Evolutionary conservation across 177 flowering plant species (phyloP).

Genomic region (Telopea speciosissima): DNA sequence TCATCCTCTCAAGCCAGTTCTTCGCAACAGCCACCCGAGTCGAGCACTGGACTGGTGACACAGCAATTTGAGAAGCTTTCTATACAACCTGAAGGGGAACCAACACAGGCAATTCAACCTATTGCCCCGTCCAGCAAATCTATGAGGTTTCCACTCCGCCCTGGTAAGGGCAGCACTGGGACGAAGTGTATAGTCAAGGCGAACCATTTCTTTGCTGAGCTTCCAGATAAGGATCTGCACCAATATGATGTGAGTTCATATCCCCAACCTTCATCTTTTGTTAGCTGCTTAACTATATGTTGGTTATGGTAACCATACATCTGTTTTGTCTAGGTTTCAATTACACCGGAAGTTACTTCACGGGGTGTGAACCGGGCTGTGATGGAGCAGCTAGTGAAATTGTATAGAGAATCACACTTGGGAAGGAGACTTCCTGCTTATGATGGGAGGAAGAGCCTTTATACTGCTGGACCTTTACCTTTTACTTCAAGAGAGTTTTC

Average conservation of each 20-base stretch:
- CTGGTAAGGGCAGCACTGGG: constrained; percentile 77
- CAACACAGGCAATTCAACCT: constrained; percentile 35
- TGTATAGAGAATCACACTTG: constrained; percentile 70
- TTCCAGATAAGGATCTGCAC: constrained; percentile 88
- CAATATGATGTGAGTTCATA: constrained; percentile 77
- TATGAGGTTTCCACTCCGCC: constrained; percentile 72
- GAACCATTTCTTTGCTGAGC: constrained; percentile 87
- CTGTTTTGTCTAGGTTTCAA: constrained; percentile 54
- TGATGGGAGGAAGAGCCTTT: constrained; percentile 94
- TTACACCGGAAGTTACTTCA: constrained; percentile 80
- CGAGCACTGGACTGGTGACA: constrained; percentile 14
- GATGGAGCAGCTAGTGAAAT: constrained; percentile 65
- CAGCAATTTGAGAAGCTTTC: constrained; percentile 37
- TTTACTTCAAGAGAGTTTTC: constrained; percentile 61
- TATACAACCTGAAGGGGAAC: constrained; percentile 28
- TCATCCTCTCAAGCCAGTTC: constrained; percentile 34
- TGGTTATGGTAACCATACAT: background rate
- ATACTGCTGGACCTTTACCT: constrained; percentile 92
- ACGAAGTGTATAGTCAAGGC: constrained; percentile 79
- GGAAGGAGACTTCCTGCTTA: constrained; percentile 91
- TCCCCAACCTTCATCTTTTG: background rate
- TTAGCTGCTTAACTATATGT: background rate
- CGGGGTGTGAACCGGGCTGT: constrained; percentile 87
- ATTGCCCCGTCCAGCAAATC: constrained; percentile 59
- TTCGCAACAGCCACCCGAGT: constrained; percentile 33